Conservation (phyloP, 2,329 filamentous ascomycete genomes). For the Aspergillus oerlinghausenensis region DNA sequence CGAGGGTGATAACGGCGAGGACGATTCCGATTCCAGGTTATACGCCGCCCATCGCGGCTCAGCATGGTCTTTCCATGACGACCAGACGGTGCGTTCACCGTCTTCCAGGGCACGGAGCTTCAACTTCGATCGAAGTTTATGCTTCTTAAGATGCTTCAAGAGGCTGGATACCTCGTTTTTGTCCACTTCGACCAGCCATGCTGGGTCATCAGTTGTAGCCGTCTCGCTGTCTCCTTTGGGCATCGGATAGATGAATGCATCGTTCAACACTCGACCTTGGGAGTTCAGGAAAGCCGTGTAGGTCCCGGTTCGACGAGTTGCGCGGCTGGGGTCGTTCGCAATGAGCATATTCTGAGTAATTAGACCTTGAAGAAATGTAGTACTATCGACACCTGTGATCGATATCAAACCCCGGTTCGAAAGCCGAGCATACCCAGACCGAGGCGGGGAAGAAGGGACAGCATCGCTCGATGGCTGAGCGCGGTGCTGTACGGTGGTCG, state of each 20-base stretch:
- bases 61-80: conserved; percentile 61
- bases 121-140: conserved; percentile 81
- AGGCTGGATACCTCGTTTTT: conserved; percentile 59
- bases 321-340: conserved; percentile 34
- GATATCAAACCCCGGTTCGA: conserved; percentile 74
- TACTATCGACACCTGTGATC: conserved; percentile 71
- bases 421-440: conserved; percentile 50
- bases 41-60: conserved; percentile 36
- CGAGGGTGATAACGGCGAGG: conserved; percentile 25
- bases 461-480: conserved; percentile 15
- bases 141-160: conserved; percentile 70
- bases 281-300: conserved; percentile 86
- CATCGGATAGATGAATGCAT: conserved; percentile 80
- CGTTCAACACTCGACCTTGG: conserved; percentile 75
- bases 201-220: conserved; percentile 22
- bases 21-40: conserved; percentile 31
- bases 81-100: conserved; percentile 66
- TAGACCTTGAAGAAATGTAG: conserved; percentile 82
- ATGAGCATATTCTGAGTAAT: conserved; percentile 68
- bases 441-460: conserved; percentile 33
- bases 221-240: conserved; percentile 30
- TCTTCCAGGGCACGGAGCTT: conserved; percentile 60
- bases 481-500: conserved; percentile 19
- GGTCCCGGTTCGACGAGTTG: conserved; percentile 48
- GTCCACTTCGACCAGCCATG: conserved; percentile 81